Base-by-base conservation (phyloP, 2,329 filamentous ascomycete species). In the Aspergillus ibericus region DNA sequence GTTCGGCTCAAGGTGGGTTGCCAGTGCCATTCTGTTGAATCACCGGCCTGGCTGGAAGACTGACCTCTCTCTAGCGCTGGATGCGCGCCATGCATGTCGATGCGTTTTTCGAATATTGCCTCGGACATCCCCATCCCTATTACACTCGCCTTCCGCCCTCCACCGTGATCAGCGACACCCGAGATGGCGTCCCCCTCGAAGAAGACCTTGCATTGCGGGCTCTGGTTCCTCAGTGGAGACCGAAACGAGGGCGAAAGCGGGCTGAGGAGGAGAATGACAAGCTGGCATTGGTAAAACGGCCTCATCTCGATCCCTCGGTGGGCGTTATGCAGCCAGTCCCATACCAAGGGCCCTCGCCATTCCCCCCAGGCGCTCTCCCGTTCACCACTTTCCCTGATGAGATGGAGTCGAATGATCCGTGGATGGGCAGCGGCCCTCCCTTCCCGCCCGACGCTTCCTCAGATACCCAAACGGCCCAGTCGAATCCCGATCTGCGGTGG, bases 71-170 rank as follows among this genome's bases (percentile, higher is more conserved):
- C 12, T 68, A 91, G 90, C 88, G 93, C 70, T 97, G 93, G 93
- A 95, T 97, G 91, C 91, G 92, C 72, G 93, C 92, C 5, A 93
- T 96, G 89, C 93, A 96, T 72, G 87, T 96, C 53, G 91, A 96
- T 80, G 90, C 92, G 10, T 97, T 97, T 73, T 97, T 96, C 69
- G 92, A 96, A 72, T 97, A 92, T 72, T 85, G 96, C 18, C 82
- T 93, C 62, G 86, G 87, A 50, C 92, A 92, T 63, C 80, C 84
- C 25, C 92, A 96, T 73, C 77, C 85, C 0, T 97, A 97, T 74
- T 96, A 89, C 80, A 87, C 84, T 15, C 85, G 91, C 35, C 83
- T 96, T 22, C 92, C 92, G 0, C 78, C 82, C 5, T 81, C 83
- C 13, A 80, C 84, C 29, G 85, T 88, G 2, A 81, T 88, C 35